A percentile compares a stretch with the other conserved stretches of the same genome.
These are phyloP conservation scores for Annulohypoxylon maeteangense DNA, from an alignment of 495 filamentous ascomycete species.

Conservation along the genomic window DNA sequence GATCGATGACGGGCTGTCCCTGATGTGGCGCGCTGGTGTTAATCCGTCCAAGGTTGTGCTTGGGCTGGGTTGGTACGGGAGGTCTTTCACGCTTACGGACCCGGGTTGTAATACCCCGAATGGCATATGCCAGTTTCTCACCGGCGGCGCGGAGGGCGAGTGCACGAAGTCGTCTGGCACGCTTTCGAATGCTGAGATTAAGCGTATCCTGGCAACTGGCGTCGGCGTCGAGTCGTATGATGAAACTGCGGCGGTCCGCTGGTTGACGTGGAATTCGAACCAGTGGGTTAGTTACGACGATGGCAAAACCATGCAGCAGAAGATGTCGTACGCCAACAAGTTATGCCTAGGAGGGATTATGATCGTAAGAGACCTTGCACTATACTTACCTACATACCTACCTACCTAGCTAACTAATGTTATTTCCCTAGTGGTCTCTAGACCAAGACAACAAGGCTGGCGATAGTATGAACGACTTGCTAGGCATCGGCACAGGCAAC, in stretches of 20 bases:
- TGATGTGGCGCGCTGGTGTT: not conserved
- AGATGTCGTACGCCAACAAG: constrained; percentile 52
- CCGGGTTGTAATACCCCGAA: not conserved
- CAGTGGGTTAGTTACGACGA: constrained; percentile 63
- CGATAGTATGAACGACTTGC: not conserved
- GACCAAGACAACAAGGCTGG: not conserved
- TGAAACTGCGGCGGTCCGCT: constrained; percentile 49
- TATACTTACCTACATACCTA: too few species aligned
- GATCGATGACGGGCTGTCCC: not conserved
- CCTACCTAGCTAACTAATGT: not conserved
- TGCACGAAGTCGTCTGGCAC: not conserved
- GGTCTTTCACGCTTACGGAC: not conserved
- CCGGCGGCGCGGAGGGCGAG: not conserved
- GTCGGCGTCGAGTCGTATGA: constrained; percentile 12
- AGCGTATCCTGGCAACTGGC: constrained; percentile 28
- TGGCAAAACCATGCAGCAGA: constrained; percentile 51
- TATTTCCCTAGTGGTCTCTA: not conserved
- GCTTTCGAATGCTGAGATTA: constrained; percentile 54
- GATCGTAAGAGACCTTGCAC: not conserved
- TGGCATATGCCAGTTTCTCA: not conserved
- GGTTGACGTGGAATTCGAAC: constrained; percentile 48
- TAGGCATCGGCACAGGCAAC: not conserved
- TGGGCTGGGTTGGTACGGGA: not conserved
- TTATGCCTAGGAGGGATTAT: constrained; percentile 39
- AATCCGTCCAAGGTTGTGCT: not conserved